Base-by-base conservation (phyloP, 2,329 filamentous ascomycete species). In the Aspergillus tamarii region DNA sequence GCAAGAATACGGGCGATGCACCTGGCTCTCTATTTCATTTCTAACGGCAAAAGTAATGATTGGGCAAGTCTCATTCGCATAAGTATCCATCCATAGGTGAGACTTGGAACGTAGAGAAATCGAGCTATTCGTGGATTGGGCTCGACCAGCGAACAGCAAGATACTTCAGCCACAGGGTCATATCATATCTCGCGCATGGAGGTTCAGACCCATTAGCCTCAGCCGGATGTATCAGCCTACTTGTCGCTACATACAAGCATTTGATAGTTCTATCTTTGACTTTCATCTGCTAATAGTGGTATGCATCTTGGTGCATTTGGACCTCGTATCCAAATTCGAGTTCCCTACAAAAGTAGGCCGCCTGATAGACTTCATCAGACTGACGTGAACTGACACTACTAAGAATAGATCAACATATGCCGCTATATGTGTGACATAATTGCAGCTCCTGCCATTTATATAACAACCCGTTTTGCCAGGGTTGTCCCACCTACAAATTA, bases 331-430 rank as follows among this genome's bases (percentile, higher is more conserved):
- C 8, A n/a, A 9, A 9, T 19, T 10, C 9, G 8, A 4, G 14
- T 1, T n/a, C 39, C 3, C 16, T 41, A 19, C 39, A 3, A 19
- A n/a, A n/a, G 3, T 36, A 41, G 16, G 1, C n/a, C 3, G 19
- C 3, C 1, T 41, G 7, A n/a, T 41, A 39, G 36, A 39, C 14
- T 19, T 39, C 16, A 19, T 6, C 36, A 39, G 16, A 19, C 2
- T 19, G 1, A 19, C 2, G 7, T 9, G 39, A n/a, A 2, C 2
- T 41, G 19, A 4, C 6, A 36, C 34, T 19, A n/a, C 39, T 41
- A n/a, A n/a, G 1, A 41, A 41, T 41, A 41, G 39, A n/a, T 7
- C 0, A 19, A 1, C 0, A 1, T n/a, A 41, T 19, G 39, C 6
- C 36, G 16, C 16, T 7, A 19, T 39, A 3, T 8, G 14, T 39